These are phyloP conservation scores for Thuja plicata DNA, from an alignment of 83 land plant genomes.

Conservation along the genomic window DNA sequence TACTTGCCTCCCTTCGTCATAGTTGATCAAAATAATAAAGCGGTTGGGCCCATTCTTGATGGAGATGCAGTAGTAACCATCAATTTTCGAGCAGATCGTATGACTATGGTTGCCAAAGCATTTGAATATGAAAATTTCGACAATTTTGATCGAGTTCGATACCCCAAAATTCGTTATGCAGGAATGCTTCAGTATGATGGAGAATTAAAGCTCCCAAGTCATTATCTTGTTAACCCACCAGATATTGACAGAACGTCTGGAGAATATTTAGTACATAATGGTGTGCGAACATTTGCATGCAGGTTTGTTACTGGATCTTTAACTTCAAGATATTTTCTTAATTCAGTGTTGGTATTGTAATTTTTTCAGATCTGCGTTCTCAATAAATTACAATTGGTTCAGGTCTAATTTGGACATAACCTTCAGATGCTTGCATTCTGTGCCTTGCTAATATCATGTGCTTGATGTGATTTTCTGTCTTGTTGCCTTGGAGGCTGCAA, in stretches of 20 bases:
- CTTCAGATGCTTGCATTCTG: neutral
- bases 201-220: conserved; percentile 87
- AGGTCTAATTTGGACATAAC: neutral
- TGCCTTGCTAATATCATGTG: neutral
- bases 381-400: neutral
- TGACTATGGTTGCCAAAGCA: conserved; percentile 93
- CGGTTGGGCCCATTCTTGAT: conserved; percentile 95
- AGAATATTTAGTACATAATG: conserved; percentile 84
- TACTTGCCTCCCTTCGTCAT: conserved; percentile 91
- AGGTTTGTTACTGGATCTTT: conserved; percentile 45
- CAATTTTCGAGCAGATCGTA: conserved; percentile 98
- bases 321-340: neutral
- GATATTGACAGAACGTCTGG: conserved; percentile 98
- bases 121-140: conserved; percentile 86
- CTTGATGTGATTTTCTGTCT: neutral
- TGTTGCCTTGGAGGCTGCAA: neutral
- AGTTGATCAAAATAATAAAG: conserved; percentile 74
- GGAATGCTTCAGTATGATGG: conserved; percentile 99
- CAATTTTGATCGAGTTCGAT: conserved; percentile 80
- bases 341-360: neutral
- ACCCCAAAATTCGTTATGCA: conserved; percentile 88
- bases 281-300: conserved; percentile 95
- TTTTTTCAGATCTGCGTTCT: conserved; percentile 1
- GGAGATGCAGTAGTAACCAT: conserved; percentile 95
- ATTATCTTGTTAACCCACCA: conserved; percentile 90